phyloP scores from a whole-genome alignment of 805 yeast genomes.

The Myxozyma neotropica region DNA sequence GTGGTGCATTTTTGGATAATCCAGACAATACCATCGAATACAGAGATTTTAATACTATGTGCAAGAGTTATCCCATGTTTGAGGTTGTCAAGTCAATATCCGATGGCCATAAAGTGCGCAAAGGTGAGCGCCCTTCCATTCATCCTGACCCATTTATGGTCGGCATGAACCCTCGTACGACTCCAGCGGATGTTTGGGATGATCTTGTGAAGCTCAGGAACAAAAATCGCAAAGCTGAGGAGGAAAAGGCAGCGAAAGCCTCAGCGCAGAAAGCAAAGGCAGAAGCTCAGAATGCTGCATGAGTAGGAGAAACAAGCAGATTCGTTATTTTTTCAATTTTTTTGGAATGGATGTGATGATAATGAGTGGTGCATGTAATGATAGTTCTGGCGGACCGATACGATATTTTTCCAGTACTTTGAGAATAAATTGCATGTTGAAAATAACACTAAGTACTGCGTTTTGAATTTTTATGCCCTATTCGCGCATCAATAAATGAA shows the following conservation, averaged over 20 bases:
- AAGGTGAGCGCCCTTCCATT: slow-evolving; percentile 10
- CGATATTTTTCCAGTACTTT: too few species aligned
- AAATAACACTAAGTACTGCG: too few species aligned
- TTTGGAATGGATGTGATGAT: too few species aligned
- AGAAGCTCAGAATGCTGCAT: not conserved
- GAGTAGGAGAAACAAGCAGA: too few species aligned
- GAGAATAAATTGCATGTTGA: too few species aligned
- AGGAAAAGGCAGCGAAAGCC: not conserved
- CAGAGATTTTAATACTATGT: slow-evolving; percentile 7
- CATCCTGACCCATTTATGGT: slow-evolving; percentile 15
- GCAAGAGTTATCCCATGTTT: slow-evolving; percentile 7
- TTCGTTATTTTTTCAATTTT: too few species aligned
- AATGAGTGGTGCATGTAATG: too few species aligned
- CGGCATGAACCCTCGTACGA: slow-evolving; percentile 14
- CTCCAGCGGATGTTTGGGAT: slow-evolving; percentile 15
- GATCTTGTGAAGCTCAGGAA: not conserved
- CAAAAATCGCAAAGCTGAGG: not conserved
- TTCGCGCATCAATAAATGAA: too few species aligned
- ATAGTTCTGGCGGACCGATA: too few species aligned
- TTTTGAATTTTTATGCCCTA: too few species aligned
- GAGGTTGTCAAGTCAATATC: not conserved
- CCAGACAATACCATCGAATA: not conserved
- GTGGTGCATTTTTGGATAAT: slow-evolving; percentile 14
- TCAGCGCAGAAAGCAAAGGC: not conserved
- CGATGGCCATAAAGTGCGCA: slow-evolving; percentile 6